Evolutionary conservation across 2,329 filamentous ascomycete genomes (phyloP).

Genomic region (Raffaelea ambrosiae): DNA sequence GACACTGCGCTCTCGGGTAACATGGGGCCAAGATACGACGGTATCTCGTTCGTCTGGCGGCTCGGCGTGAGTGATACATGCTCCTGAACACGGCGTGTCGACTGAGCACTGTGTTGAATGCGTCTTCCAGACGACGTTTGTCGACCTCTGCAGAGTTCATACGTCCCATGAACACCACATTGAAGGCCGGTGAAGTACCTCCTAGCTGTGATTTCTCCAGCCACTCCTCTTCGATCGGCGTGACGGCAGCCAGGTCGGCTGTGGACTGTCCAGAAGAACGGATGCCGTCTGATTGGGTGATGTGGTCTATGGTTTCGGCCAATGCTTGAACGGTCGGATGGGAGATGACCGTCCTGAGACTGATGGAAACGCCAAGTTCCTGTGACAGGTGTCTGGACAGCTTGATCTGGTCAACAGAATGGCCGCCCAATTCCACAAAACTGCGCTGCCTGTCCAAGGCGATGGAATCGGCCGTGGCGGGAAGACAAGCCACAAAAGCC

Average conservation of each 20-base stretch:
- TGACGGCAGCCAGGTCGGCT: neutral
- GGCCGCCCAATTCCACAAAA: neutral
- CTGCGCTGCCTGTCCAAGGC: neutral
- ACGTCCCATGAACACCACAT: neutral
- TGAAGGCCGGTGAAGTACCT: neutral
- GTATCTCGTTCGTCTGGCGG: neutral
- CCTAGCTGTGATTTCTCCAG: neutral
- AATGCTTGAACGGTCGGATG: neutral
- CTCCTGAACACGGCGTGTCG: neutral
- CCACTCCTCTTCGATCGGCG: neutral
- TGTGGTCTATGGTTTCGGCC: neutral
- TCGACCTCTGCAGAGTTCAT: neutral
- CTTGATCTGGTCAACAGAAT: neutral
- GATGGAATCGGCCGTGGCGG: neutral
- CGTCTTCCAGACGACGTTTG: neutral
- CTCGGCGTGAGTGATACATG: neutral
- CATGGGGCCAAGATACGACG: neutral
- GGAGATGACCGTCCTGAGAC: neutral
- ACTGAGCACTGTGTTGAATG: neutral
- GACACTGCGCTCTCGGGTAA: neutral
- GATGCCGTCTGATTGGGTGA: too few species aligned
- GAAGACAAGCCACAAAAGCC: neutral
- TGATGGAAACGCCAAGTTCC: neutral
- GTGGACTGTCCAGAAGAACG: neutral
- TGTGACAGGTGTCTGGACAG: neutral